Evolutionary conservation across 2,329 filamentous ascomycete species (phyloP), one percentile per base, ranked within the genome.

Genomic region (Alternaria infectoria): DNA sequence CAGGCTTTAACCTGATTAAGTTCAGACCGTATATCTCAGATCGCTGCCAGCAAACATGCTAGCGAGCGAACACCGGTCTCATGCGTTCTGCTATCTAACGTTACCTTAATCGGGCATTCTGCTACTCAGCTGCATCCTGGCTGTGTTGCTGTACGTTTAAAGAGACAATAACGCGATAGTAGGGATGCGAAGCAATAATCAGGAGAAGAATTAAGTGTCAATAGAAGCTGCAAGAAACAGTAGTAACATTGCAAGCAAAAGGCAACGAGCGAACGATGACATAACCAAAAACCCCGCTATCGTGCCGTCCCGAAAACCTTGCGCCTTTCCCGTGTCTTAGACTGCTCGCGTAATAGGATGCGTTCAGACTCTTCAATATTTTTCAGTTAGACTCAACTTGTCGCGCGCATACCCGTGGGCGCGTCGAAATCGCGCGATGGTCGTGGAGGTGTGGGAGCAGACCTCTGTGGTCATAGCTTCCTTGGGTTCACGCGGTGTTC

Each of bases 21-120:
- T 85, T 85, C 81, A 75, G 73, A 83, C 83, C 83, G 83, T 85
- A 79, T 85, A 69, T 85, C 83, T 85, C 83, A 85, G 83, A 83
- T 78, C 79, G 68, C 67, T 54, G 49, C 57, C 62, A 54, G 19
- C 43, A 12, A 46, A 43, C 36, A 55, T 9, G 44, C 17, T 25
- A 40, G 43, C 52, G 61, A 68, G 67, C 68, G 70, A 79, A 72
- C 77, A 79, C 77, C 77, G 76, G 77, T 76, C 72, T 78, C 76
- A 79, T 79, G 77, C 77, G 59, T 65, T 72, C 30, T 74, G 70
- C 72, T 72, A 65, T 62, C 61, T 59, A 64, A 68, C 66, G 70
- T 75, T 79, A 79, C 76, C 77, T 79, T 77, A 77, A 79, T 78
- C 75, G 72, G 72, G 69, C 62, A 46, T 65, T 73, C 76, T 75